Conservation (phyloP, 176 grass and related monocot species). For the Poa annua region DNA sequence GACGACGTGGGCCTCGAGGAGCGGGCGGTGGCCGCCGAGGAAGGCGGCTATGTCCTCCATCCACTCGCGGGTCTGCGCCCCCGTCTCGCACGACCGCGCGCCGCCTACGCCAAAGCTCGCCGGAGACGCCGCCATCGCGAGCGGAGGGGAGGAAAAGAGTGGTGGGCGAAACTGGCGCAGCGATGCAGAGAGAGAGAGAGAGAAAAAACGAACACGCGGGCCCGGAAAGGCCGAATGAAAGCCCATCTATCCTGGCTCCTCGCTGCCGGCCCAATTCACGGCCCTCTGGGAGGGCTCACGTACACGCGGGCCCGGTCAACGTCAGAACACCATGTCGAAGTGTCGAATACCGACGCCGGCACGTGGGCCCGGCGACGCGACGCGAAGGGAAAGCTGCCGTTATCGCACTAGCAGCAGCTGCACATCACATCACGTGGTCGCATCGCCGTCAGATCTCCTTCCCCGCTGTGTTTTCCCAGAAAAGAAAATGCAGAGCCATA, state of each 20-base stretch:
- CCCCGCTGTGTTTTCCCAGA: not conserved
- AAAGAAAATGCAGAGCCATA: not conserved
- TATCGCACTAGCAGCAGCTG: not conserved
- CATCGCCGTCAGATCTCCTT: slow-evolving; percentile 47
- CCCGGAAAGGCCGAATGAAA: too few species aligned
- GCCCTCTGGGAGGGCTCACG: too few species aligned
- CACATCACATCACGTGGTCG: slow-evolving; percentile 33
- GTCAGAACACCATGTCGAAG: not conserved
- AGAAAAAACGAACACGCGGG: too few species aligned
- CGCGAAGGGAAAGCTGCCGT: not conserved
- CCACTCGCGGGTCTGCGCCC: slow-evolving; percentile 70
- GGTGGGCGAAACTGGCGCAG: not conserved
- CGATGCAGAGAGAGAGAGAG: too few species aligned
- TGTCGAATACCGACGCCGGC: not conserved
- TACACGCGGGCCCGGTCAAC: slow-evolving; percentile 30
- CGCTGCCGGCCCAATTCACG: too few species aligned
- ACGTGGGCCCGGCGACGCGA: not conserved
- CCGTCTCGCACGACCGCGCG: slow-evolving; percentile 62
- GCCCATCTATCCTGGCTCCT: too few species aligned
- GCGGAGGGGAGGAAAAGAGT: not conserved
- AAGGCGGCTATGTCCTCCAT: slow-evolving; percentile 72
- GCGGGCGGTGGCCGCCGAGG: slow-evolving; percentile 55
- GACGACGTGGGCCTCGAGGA: slow-evolving; percentile 88
- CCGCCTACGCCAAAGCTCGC: slow-evolving; percentile 2
- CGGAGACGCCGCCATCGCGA: slow-evolving; percentile 49